Evolutionary conservation across 768 basidiomycete species (phyloP).

Genomic region (Kwoniella sp.): DNA sequence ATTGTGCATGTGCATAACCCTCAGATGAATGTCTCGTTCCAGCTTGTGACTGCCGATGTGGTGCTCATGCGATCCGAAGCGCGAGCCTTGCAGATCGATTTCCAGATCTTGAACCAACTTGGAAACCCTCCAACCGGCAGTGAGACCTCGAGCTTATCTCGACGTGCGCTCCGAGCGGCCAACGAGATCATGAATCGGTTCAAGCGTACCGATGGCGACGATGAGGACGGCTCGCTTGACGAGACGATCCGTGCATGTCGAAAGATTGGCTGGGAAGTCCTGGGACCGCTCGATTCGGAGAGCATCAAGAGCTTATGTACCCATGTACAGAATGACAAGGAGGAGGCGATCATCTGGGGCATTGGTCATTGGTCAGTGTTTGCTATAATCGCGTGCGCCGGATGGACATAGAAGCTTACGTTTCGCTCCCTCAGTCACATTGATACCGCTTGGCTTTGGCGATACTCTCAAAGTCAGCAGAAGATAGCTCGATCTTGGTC

Average conservation of each 20-base stretch:
- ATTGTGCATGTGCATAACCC: neutral
- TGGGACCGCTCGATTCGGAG: slow-evolving; percentile 11
- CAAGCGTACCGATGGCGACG: slow-evolving; percentile 24
- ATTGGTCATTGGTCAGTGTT: slow-evolving; percentile 63
- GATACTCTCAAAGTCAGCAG: slow-evolving; percentile 91
- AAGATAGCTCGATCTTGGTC: slow-evolving; percentile 95
- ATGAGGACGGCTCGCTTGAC: slow-evolving; percentile 9
- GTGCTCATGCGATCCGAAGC: slow-evolving; percentile 10
- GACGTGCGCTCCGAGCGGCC: slow-evolving; percentile 47
- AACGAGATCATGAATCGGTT: slow-evolving; percentile 83
- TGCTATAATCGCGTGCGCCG: no score
- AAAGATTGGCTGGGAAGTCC: slow-evolving; percentile 65
- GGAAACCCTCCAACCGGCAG: slow-evolving; percentile 10
- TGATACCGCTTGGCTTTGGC: slow-evolving; percentile 88
- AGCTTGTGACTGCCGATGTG: slow-evolving; percentile 15
- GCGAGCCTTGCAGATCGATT: slow-evolving; percentile 25
- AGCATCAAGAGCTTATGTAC: neutral
- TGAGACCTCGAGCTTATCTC: slow-evolving; percentile 13
- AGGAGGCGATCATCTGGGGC: slow-evolving; percentile 68
- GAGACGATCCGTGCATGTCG: slow-evolving; percentile 58
- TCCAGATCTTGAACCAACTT: slow-evolving; percentile 28
- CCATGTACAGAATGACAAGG: neutral
- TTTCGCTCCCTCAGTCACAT: slow-evolving; percentile 60
- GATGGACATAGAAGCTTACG: neutral
- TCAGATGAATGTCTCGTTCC: slow-evolving; percentile 19